Base-by-base conservation (phyloP, 139 green algal species). In the Chlorella sp. region DNA sequence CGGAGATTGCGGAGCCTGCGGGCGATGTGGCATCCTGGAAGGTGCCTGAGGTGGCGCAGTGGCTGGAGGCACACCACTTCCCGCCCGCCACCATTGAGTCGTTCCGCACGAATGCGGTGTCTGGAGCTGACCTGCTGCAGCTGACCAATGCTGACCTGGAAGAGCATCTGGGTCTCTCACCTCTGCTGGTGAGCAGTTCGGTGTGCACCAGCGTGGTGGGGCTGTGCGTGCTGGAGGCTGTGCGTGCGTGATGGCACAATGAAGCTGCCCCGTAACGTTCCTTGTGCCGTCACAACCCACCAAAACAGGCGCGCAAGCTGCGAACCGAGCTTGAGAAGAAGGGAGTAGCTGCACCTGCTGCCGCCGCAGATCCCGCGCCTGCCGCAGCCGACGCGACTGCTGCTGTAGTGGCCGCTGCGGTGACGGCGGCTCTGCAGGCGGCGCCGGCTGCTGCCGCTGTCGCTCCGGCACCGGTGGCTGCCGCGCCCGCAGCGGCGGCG, bases 251-350 rank as follows among this genome's bases (percentile, higher is more conserved):
- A 9, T 40, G 16, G 19, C 11, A 22, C 19, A 30, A 32, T 9
- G 16, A 32, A 13, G n/a, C 34, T 73, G 38, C 8, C 13, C 40
- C 34, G 17, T 32, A 17, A 32, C 19, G 17, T 13, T 6, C 1
- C 32, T 7, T 41, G 17, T 38, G 30, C 30, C 38, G n/a, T n/a
- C n/a, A n/a, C n/a, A n/a, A n/a, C n/a, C n/a, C n/a, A n/a, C n/a
- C n/a, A n/a, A n/a, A n/a, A 3, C 74, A 81, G 48, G 54, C 65
- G 13, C 74, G 74, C 48, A 81, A 81, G 74, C 28, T 81, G 48
- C 48, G 74, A 6, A 26, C 46, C 1, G n/a, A 36, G 4, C 74
- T 81, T 17, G 30, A 54, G 2, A 34, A 81, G 74, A 24, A 34
- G 3, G 74, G 74, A 1, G 74, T 81, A 32, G 0, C 43, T 0